phyloP scores from a whole-genome alignment of 2,329 filamentous ascomycete species.

The Arthrobotrys sinensis region DNA sequence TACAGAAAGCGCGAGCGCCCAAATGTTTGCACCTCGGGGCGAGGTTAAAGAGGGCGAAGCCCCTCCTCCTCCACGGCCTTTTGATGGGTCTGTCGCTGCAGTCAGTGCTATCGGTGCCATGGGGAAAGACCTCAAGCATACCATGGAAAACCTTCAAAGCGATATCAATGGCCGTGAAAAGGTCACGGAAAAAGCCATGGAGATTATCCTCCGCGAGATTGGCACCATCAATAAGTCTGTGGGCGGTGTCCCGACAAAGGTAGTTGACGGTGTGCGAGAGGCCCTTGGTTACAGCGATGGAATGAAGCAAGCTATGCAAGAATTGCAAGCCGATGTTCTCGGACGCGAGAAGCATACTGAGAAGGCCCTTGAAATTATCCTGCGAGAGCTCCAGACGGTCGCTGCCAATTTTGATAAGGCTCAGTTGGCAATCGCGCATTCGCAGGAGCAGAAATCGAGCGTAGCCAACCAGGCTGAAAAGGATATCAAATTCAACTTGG shows the following conservation, averaged over 20 bases:
- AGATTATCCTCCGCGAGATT: slow-evolving; percentile 69
- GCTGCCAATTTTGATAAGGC: slow-evolving; percentile 60
- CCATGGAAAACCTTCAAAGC: slow-evolving; percentile 88
- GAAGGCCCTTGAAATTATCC: slow-evolving; percentile 58
- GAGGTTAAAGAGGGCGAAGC: slow-evolving; percentile 43
- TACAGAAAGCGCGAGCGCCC: slow-evolving; percentile 33
- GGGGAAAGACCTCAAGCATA: slow-evolving; percentile 80
- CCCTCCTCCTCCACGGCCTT: slow-evolving; percentile 6
- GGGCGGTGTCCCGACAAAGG: slow-evolving; percentile 36
- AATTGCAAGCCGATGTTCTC: slow-evolving; percentile 56
- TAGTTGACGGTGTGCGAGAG: slow-evolving; percentile 46
- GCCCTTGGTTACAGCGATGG: slow-evolving; percentile 43
- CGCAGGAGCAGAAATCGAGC: slow-evolving; percentile 55
- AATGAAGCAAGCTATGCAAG: slow-evolving; percentile 53
- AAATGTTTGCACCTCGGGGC: slow-evolving; percentile 30
- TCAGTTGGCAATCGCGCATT: slow-evolving; percentile 54
- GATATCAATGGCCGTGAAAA: slow-evolving; percentile 81
- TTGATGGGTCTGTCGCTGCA: slow-evolving; percentile 55
- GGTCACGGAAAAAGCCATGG: slow-evolving; percentile 79
- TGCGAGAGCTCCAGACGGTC: slow-evolving; percentile 59
- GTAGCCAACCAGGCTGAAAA: slow-evolving; percentile 46
- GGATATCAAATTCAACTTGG: slow-evolving; percentile 60
- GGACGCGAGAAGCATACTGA: slow-evolving; percentile 59
- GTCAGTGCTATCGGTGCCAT: slow-evolving; percentile 80
- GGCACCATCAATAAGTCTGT: slow-evolving; percentile 56